Evolutionary conservation across 2,329 filamentous ascomycete species (phyloP), one percentile per base, ranked within the genome.

Genomic region (Cladobotryum protrusum): DNA sequence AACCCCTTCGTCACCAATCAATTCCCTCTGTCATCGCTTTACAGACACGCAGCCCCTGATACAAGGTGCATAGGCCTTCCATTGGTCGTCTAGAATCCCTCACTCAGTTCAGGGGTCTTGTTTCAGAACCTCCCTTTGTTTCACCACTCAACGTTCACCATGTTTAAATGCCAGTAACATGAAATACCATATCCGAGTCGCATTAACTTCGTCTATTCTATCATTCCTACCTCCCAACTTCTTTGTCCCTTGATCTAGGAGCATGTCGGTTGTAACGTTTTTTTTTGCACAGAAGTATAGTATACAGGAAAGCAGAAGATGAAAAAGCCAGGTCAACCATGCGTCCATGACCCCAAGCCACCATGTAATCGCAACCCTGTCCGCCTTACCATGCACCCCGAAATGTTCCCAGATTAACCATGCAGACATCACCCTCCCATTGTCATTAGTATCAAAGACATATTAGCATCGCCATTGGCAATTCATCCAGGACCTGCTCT

Each of bases 391-490:
- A 48, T 54, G 48, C 36, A 48, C 45, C 48, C 53, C 55, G 29
- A 24, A 45, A 51, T 43, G 42, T 39, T 33, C 47, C 46, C 32
- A 35, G 34, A 50, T 52, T 48, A 52, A 54, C 54, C 61, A 56
- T 60, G 54, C 57, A 62, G 58, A 54, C 61, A 47, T 58, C 62
- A 61, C 56, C 58, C 56, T 51, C 55, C 61, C 54, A 48, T 62
- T 57, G 60, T 67, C 63, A 61, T 60, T 54, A 59, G 59, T 55
- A 52, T 55, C 56, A 55, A 57, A 56, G 59, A 61, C 59, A 58
- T 60, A 59, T 58, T 58, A 59, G 39, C 45, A 49, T 42, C 46
- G 47, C 42, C 33, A 20, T n/a, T 36, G 15, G 40, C 48, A n/a
- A 53, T 45, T 49, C 54, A 52, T 53, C 50, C 48, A 53, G 51